Evolutionary conservation across 2,329 filamentous ascomycete genomes (phyloP), one percentile per base, ranked within the genome.

Genomic region (Botrytis cinerea): DNA sequence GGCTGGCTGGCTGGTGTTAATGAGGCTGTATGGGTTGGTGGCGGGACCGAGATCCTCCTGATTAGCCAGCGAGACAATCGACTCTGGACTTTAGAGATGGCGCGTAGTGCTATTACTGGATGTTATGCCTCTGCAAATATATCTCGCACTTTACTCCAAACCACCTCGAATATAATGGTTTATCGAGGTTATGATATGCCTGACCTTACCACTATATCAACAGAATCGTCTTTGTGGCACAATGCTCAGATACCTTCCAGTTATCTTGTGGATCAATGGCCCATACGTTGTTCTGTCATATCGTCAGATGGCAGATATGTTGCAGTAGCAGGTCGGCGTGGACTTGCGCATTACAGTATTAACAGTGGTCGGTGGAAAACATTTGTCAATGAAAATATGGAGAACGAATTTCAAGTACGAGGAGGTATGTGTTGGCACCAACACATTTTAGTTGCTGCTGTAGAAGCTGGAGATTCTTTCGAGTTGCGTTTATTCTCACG

Each of bases 371-470:
- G 96, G 74, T 99, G 96, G 96, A 98, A 97, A 81, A 97, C 92
- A 0, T 99, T 99, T 81, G 88, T 92, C 67, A 94, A 95, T 78
- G 88, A 91, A 40, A 89, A 88, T 45, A 88, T 91, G 80, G 96
- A 98, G 82, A 94, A 95, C 78, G 93, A 95, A 75, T 99, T 99
- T 80, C 90, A 94, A 38, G 93, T 99, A 22, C 88, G 95, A 75
- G 96, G 96, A 67, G 96, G 96, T 10, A 97, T 99, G 95, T 98
- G 95, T 81, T 99, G 96, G 96, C 95, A 97, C 81, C 94, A 97
- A 77, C 95, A 99, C 82, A 93, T 98, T 46, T 86, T 99, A 28
- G 93, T 98, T 73, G 95, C 94, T 57, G 94, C 95, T 6, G 91
- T 98, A n/a, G 96, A 99, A 82, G 91, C 90, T 71, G 93, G 92